Evolutionary conservation across 768 basidiomycete genomes (phyloP).

Genomic region (Naematelia encephala): DNA sequence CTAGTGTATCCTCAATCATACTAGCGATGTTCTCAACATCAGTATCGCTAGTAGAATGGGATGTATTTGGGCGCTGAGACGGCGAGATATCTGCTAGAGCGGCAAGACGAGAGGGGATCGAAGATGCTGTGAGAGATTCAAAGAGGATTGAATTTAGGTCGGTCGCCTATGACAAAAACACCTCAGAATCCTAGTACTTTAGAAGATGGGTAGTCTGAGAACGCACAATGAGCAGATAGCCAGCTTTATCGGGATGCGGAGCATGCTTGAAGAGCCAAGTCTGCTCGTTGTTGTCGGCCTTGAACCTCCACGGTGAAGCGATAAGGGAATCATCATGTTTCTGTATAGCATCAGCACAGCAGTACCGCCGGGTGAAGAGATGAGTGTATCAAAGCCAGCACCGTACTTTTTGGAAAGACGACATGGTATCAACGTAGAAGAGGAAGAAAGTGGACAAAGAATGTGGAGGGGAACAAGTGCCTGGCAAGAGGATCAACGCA

Average conservation of each 20-base stretch:
- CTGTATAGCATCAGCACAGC: neutral
- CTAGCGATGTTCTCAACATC: neutral
- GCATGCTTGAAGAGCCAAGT: conserved; percentile 25
- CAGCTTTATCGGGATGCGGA: conserved; percentile 20
- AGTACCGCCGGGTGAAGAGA: neutral
- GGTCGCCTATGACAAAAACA: conserved; percentile 20
- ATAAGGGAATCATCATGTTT: conserved; percentile 18
- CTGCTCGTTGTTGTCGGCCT: conserved; percentile 10
- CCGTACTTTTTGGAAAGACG: conserved; percentile 1
- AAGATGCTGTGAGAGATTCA: conserved; percentile 19
- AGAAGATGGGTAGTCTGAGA: neutral
- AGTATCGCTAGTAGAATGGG: neutral
- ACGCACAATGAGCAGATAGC: conserved; percentile 31
- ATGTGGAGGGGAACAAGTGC: neutral
- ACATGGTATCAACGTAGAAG: neutral
- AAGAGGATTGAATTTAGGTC: conserved; percentile 20
- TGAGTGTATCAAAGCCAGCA: neutral
- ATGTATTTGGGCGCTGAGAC: neutral
- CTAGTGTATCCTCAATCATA: neutral
- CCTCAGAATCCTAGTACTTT: too few relatives aligned
- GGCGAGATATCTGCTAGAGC: neutral
- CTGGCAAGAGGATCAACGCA: too few relatives aligned
- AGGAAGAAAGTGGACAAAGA: neutral
- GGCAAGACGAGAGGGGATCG: conserved; percentile 13
- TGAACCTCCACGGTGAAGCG: conserved; percentile 21